These are phyloP conservation scores for Petunia secreta DNA, from an alignment of 257 asterid genomes.

Conservation along the genomic window DNA sequence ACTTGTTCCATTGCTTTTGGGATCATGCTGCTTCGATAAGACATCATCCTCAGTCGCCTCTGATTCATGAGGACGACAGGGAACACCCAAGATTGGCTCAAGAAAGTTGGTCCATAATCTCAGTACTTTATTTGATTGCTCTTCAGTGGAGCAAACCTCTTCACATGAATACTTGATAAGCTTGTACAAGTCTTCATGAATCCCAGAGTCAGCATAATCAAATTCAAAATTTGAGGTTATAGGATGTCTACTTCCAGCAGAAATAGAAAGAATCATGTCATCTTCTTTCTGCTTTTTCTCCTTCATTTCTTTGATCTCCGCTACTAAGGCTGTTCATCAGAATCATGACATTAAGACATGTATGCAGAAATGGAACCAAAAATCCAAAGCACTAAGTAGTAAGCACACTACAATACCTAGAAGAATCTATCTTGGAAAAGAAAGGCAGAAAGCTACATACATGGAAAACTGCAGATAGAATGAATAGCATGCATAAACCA, in stretches of 20 bases:
- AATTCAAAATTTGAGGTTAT: conserved; percentile 74
- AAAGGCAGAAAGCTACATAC: conserved; percentile 9
- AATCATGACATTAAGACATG: conserved; percentile 18
- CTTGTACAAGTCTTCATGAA: conserved; percentile 84
- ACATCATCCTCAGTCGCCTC: conserved; percentile 57
- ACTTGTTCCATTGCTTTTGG: conserved; percentile 42
- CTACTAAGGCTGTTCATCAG: conserved; percentile 65
- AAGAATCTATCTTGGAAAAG: neutral
- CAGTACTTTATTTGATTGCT: conserved; percentile 77
- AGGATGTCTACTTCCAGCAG: conserved; percentile 84
- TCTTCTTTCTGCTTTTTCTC: conserved; percentile 85
- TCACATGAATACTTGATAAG: conserved; percentile 87
- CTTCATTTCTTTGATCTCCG: conserved; percentile 89
- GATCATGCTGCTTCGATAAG: conserved; percentile 43
- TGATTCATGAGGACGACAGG: conserved; percentile 51
- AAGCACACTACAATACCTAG: neutral
- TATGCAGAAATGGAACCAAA: neutral
- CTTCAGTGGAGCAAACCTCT: conserved; percentile 94
- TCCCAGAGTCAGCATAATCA: conserved; percentile 70
- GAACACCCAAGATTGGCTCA: conserved; percentile 83
- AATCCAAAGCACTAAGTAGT: neutral
- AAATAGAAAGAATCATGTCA: conserved; percentile 64
- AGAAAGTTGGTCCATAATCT: conserved; percentile 85
- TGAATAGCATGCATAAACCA: neutral
- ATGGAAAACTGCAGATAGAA: conserved; percentile 7